phyloP scores from a whole-genome alignment of 306 rosid species.

The Acacia crassicarpa region DNA sequence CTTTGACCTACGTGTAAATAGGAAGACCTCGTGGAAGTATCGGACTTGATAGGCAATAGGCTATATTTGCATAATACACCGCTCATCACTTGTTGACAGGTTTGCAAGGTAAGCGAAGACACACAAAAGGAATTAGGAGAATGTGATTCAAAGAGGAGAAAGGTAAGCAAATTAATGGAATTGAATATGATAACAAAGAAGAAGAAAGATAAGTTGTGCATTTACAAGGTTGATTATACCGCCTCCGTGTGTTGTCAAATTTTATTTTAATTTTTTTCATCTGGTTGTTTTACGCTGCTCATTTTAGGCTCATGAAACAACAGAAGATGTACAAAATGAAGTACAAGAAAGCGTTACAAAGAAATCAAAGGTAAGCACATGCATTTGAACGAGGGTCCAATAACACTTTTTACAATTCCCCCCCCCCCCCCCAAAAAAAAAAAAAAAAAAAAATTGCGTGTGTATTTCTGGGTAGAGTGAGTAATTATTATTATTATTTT shows the following conservation, averaged over 20 bases:
- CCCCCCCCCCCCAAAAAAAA: no score
- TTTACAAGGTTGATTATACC: not conserved
- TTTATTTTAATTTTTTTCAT: not conserved
- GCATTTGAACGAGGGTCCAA: not conserved
- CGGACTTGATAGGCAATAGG: not conserved
- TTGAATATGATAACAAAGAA: not conserved
- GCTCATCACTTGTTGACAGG: constrained; percentile 25
- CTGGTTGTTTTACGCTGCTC: constrained; percentile 22
- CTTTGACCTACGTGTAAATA: not conserved
- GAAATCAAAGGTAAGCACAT: constrained; percentile 47
- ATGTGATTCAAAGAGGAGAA: constrained; percentile 39
- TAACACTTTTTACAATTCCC: not conserved
- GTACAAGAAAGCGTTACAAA: constrained; percentile 40
- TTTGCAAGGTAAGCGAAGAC: constrained; percentile 29
- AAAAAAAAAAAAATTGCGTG: not conserved
- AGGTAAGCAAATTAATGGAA: constrained; percentile 33
- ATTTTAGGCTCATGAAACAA: constrained; percentile 41
- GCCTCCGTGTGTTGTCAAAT: not conserved
- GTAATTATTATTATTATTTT: not conserved
- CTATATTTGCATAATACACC: not conserved
- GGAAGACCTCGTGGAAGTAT: not conserved
- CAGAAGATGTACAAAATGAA: constrained; percentile 40
- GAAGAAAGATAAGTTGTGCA: not conserved
- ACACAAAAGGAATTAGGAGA: constrained; percentile 36
- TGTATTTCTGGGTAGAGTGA: not conserved